Conservation (phyloP, 2,329 filamentous ascomycete genomes). For the Alternaria brassicae region DNA sequence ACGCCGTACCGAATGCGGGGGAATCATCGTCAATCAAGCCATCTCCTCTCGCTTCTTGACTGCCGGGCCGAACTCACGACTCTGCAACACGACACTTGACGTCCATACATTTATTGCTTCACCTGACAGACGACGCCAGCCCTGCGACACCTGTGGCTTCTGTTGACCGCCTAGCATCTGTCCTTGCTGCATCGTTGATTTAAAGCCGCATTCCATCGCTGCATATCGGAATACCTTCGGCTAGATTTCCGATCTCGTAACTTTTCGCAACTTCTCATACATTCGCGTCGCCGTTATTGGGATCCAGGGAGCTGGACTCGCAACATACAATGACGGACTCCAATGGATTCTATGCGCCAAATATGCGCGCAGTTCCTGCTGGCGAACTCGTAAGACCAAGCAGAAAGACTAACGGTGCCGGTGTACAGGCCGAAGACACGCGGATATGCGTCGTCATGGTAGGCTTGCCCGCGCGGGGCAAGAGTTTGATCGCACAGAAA, state of each 20-base stretch:
- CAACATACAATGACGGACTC: constrained; percentile 38
- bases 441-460: constrained; percentile 99
- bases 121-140: constrained; percentile 17
- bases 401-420: constrained; percentile 65
- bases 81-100: constrained; percentile 37
- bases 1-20: constrained; percentile 46
- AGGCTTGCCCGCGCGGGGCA: constrained; percentile 90
- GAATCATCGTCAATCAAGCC: constrained; percentile 44
- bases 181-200: constrained; percentile 18
- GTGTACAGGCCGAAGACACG: constrained; percentile 90
- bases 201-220: constrained; percentile 29
- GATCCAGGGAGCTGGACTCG: constrained; percentile 38
- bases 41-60: constrained; percentile 42
- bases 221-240: constrained; percentile 41
- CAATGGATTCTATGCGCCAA: constrained; percentile 49
- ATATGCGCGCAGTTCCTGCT: constrained; percentile 50
- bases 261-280: constrained; percentile 24
- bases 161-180: constrained; percentile 28
- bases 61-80: constrained; percentile 43
- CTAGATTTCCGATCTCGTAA: constrained; percentile 37
- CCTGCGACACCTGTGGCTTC: constrained; percentile 14
- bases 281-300: constrained; percentile 20
- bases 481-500: constrained; percentile 97
- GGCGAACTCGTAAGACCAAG: constrained; percentile 55
- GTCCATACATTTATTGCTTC: constrained; percentile 32